Conservation (phyloP, 352 stramenopile genomes). For the Thalassiosira delicatula region DNA sequence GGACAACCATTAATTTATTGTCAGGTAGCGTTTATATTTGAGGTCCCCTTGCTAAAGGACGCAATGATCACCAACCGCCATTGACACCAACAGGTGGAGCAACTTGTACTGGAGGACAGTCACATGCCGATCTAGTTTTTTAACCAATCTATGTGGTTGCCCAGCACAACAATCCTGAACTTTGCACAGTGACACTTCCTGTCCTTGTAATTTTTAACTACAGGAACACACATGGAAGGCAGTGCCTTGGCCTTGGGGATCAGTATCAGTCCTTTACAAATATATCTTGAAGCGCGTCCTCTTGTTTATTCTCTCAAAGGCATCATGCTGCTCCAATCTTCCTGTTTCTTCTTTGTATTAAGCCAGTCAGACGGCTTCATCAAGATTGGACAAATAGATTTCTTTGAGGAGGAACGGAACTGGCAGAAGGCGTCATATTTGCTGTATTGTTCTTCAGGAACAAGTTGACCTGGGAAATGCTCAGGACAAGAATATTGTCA, state of each 20-base stretch:
- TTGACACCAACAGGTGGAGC: not conserved
- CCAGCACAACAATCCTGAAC: not conserved
- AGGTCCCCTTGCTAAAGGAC: not conserved
- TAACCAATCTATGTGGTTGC: not conserved
- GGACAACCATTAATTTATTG: not conserved
- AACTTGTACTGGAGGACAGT: not conserved
- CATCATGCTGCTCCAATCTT: not conserved
- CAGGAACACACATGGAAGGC: not conserved
- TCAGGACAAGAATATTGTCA: constrained; percentile 19
- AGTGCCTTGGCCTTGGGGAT: too few species aligned
- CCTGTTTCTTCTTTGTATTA: not conserved
- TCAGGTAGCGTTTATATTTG: not conserved
- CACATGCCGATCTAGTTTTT: not conserved
- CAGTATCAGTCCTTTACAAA: not conserved
- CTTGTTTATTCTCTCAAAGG: not conserved
- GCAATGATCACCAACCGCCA: not conserved
- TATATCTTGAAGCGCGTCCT: not conserved
- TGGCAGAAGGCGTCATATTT: constrained; percentile 4
- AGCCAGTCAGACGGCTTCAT: not conserved
- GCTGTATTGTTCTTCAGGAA: too few species aligned
- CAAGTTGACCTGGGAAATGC: constrained; percentile 9
- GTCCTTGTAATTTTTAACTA: not conserved
- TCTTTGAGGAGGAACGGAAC: not conserved
- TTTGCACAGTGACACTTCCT: not conserved
- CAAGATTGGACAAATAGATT: not conserved